phyloP scores from a whole-genome alignment of 352 stramenopile genomes.

The Pythium aphanidermatum region DNA sequence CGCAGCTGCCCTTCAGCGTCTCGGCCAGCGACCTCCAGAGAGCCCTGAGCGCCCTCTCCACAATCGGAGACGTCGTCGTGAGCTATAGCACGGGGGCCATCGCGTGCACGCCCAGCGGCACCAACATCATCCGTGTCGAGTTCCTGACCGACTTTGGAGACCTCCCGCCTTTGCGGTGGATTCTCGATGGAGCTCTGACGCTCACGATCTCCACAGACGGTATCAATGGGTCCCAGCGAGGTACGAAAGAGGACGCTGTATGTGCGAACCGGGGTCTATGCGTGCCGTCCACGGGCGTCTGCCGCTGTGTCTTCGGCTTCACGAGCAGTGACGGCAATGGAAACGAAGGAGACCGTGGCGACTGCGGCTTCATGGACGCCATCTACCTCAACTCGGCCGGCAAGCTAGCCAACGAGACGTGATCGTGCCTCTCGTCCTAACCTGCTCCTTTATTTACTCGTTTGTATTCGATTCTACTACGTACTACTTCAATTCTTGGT shows the following conservation, averaged over 20 bases:
- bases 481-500: background rate
- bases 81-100: slow-evolving; percentile 29
- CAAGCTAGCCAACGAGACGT: slow-evolving; percentile 49
- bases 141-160: slow-evolving; percentile 66
- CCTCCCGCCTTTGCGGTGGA: slow-evolving; percentile 51
- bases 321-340: slow-evolving; percentile 75
- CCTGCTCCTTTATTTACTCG: background rate
- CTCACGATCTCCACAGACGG: slow-evolving; percentile 47
- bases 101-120: slow-evolving; percentile 36
- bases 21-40: slow-evolving; percentile 19
- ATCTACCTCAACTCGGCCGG: slow-evolving; percentile 68
- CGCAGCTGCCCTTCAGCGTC: slow-evolving; percentile 44
- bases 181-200: slow-evolving; percentile 52
- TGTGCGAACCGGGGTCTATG: slow-evolving; percentile 60
- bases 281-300: slow-evolving; percentile 43
- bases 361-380: slow-evolving; percentile 86
- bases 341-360: slow-evolving; percentile 76
- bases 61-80: slow-evolving; percentile 42
- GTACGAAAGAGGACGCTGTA: slow-evolving; percentile 60
- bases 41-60: slow-evolving; percentile 35
- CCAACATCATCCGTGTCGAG: slow-evolving; percentile 58
- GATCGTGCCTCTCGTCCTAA: slow-evolving; percentile 4
- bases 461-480: slow-evolving; percentile 13
- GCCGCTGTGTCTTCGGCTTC: slow-evolving; percentile 66
- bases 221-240: slow-evolving; percentile 29